Conservation (phyloP, 2,329 filamentous ascomycete genomes). For the Fusarium sororula region DNA sequence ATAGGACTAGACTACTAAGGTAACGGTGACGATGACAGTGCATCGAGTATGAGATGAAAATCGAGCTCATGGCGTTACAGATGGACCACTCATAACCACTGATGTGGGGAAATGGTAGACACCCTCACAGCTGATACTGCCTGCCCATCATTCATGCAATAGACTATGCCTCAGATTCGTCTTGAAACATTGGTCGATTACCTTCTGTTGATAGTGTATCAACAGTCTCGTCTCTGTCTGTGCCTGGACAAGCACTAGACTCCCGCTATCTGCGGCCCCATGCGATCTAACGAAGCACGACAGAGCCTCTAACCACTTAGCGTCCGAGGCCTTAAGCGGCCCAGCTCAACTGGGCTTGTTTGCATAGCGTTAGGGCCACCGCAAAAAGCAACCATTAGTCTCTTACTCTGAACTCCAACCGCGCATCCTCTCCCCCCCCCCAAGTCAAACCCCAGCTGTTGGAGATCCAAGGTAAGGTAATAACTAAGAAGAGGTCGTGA, state of each 20-base stretch:
- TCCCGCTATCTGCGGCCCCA: slow-evolving; percentile 19
- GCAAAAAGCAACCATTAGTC: slow-evolving; percentile 37
- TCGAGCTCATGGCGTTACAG: slow-evolving; percentile 1
- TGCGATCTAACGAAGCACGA: slow-evolving; percentile 1
- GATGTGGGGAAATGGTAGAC: neutral
- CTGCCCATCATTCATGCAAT: slow-evolving; percentile 2
- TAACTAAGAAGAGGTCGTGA: too few species aligned
- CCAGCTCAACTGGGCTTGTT: slow-evolving; percentile 24
- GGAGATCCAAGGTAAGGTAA: neutral
- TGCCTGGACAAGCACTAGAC: neutral
- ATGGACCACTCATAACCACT: neutral
- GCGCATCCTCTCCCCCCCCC: slow-evolving; percentile 9
- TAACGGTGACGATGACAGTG: neutral
- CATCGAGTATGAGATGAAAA: slow-evolving; percentile 1
- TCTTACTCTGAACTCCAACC: slow-evolving; percentile 10
- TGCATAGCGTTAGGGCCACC: slow-evolving; percentile 40
- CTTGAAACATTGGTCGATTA: neutral
- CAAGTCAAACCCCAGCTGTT: slow-evolving; percentile 8
- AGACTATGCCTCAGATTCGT: neutral
- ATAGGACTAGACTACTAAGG: neutral
- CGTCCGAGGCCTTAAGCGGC: slow-evolving; percentile 8
- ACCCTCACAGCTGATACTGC: slow-evolving; percentile 6
- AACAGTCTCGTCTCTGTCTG: neutral
- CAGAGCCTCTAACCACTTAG: slow-evolving; percentile 27
- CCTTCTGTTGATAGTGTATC: neutral